Base-by-base conservation (phyloP, 139 green algal species). In the Picochlorum sp. region DNA sequence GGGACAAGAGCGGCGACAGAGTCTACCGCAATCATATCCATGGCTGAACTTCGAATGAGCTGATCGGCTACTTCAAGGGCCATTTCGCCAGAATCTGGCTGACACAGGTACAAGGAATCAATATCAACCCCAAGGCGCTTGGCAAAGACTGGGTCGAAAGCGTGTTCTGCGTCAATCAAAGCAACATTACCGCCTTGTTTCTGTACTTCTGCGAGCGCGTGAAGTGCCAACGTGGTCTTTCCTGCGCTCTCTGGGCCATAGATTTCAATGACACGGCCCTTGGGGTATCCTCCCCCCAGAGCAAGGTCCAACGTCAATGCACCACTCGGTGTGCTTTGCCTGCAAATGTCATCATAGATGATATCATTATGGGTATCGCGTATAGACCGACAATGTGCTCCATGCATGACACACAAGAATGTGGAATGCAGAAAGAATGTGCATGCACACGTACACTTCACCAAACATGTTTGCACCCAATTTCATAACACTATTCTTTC, bases 151-250 rank as follows among this genome's bases (percentile, higher is more conserved):
- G 79, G 75, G 77, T 98, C 91, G 49, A 97, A 92, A 4, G 93
- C 90, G 60, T 98, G 86, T 81, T 98, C 94, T 13, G 86, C 89
- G 66, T 98, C 93, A 47, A 99, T 89, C 14, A 97, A 83, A 20
- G 79, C 77, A 0, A 77, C 82, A 16, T 57, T 83, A 16, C 80
- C 88, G 24, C 84, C 83, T 13, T 49, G 20, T 37, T 74, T 78
- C 65, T 88, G 86, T 16, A 90, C 78, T 66, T 95, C 88, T 8
- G 92, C 93, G 16, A 97, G 91, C 5, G 86, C 88, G 71, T 96
- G 87, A 73, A 98, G 73, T 3, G 93, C 93, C 62, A 98, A 70
- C 0, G 93, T 97, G 2, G 91, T 98, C 80, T 98, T 98, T 54
- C 93, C 93, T 50, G 76, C 86, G 47, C 68, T 81, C 77, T 99